Evolutionary conservation across 139 green algal species (phyloP).

Genomic region (Diplosphaera chodatii): DNA sequence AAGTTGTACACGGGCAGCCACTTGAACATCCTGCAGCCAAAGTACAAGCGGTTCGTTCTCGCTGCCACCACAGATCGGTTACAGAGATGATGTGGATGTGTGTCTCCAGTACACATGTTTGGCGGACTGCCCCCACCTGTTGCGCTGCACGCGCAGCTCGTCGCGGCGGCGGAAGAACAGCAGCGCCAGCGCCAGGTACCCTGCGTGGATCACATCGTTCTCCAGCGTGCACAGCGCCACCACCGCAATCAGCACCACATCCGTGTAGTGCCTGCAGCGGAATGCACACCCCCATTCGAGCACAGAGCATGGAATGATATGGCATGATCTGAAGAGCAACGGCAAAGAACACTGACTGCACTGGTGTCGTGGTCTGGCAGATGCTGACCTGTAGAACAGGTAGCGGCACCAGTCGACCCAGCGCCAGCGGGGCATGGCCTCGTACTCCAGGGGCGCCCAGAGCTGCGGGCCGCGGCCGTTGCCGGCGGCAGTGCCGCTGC

Average conservation of each 20-base stretch:
- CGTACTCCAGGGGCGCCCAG: constrained; percentile 17
- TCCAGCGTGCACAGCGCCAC: constrained; percentile 56
- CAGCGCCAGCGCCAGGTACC: constrained; percentile 68
- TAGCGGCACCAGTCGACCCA: constrained; percentile 47
- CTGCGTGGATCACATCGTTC: constrained; percentile 69
- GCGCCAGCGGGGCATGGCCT: constrained; percentile 21
- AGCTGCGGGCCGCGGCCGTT: background rate
- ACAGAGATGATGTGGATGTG: no score
- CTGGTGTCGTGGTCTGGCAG: no score
- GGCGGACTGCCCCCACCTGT: no score
- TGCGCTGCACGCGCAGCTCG: constrained; percentile 24
- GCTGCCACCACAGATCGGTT: no score
- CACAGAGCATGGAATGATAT: no score
- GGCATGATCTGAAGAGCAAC: no score
- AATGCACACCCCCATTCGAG: no score
- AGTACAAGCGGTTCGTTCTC: no score
- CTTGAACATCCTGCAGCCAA: constrained; percentile 49
- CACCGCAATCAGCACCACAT: constrained; percentile 41
- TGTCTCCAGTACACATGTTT: no score
- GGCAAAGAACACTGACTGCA: no score
- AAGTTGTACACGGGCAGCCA: constrained; percentile 72
- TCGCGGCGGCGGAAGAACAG: constrained; percentile 60
- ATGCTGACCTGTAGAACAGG: constrained; percentile 31
- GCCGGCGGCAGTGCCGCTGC: no score
- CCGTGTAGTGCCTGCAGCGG: constrained; percentile 43